phyloP scores from a whole-genome alignment of 2,329 filamentous ascomycete genomes.

The Cytospora piceae region DNA sequence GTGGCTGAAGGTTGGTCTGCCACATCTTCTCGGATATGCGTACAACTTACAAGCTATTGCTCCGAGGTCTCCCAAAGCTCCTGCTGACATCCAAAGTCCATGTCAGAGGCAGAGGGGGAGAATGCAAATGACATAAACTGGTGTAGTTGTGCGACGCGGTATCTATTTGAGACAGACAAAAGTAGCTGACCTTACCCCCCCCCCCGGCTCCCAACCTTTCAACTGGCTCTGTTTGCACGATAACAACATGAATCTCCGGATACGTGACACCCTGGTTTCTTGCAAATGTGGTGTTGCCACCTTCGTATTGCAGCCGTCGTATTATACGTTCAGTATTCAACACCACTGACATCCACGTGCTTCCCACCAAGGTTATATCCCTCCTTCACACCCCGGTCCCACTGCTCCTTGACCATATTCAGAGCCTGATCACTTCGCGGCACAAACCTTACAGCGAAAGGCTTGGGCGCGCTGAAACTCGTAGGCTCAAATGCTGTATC shows the following conservation, averaged over 20 bases:
- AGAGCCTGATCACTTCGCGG: constrained; percentile 11
- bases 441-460: constrained; percentile 15
- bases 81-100: background rate
- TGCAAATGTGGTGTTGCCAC: too few relatives aligned
- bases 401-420: constrained; percentile 13
- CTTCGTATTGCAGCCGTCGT: background rate
- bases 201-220: background rate
- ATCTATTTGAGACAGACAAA: background rate
- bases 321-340: background rate
- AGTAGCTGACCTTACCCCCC: background rate
- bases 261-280: background rate
- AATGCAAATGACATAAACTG: too few relatives aligned
- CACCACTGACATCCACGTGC: constrained; percentile 10
- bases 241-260: background rate
- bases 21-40: too few relatives aligned
- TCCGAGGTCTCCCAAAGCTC: background rate
- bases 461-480: constrained; percentile 10
- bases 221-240: background rate
- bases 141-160: background rate
- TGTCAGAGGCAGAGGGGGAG: too few relatives aligned
- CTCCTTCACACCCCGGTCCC: constrained; percentile 15
- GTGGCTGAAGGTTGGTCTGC: too few relatives aligned
- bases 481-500: constrained; percentile 18
- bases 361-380: constrained; percentile 17
- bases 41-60: background rate